Evolutionary conservation across 768 basidiomycete genomes (phyloP), one percentile per base, ranked within the genome.

Genomic region (Tricholomella constricta): DNA sequence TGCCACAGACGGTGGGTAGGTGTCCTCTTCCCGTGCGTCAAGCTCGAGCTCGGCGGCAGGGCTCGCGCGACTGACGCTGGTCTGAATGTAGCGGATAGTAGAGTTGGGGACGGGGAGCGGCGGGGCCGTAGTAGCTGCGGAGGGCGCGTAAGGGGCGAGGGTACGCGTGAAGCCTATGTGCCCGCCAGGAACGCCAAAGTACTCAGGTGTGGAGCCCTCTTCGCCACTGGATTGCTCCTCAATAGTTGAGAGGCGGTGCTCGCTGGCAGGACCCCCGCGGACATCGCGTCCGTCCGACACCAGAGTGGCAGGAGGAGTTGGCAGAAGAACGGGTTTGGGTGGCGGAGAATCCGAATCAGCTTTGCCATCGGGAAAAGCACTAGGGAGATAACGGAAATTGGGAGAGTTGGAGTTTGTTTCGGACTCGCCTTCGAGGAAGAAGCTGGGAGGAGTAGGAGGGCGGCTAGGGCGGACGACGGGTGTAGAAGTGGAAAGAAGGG

Each of bases 391-490:
- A 12, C 64, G 58, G n/a, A 67, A 65, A 48, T 65, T 62, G 7
- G 74, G 68, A 34, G 72, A 65, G 11, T 62, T 63, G 23, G 65
- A 61, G 31, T 60, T 43, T 19, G 61, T 46, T 11, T 65, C 67
- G 1, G 69, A 67, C 19, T 61, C 64, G 8, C 65, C 70, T 35
- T 73, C 66, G 6, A 74, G 65, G 54, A 74, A 76, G 59, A 71
- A 68, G 49, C 72, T 75, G 14, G 74, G 74, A 12, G 74, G 74
- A 2, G 74, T 67, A 26, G 71, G 61, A 15, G 74, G 74, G 40
- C 57, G 65, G 62, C 66, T 45, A 45, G 56, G 35, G 56, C 57
- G 44, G 6, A 66, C 57, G 36, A 40, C 14, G 38, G 60, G 58
- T n/a, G 63, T 51, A 37, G 59, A 57, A 17, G 46, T 48, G 11